These are phyloP conservation scores for Nicotiana otophora DNA, from an alignment of 257 asterid genomes.

Conservation along the genomic window DNA sequence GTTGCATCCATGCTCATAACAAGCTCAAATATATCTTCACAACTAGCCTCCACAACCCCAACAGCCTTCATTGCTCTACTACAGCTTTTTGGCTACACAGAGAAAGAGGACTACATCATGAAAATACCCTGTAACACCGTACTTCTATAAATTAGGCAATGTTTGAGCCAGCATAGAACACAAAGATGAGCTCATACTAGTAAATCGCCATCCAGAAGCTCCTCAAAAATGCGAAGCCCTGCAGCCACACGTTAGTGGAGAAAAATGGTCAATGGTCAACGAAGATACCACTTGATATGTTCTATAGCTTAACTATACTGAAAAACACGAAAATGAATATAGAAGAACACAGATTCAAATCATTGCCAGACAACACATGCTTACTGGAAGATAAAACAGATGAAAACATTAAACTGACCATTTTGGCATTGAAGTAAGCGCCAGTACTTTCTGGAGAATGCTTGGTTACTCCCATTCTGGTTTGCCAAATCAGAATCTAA, in stretches of 20 bases:
- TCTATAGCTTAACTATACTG: not conserved
- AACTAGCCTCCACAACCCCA: constrained; percentile 88
- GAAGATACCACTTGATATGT: not conserved
- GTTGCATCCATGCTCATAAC: constrained; percentile 94
- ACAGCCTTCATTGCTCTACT: constrained; percentile 96
- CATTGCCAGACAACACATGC: constrained; percentile 4
- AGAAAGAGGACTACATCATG: constrained; percentile 19
- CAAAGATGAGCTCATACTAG: constrained; percentile 44
- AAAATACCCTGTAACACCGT: constrained; percentile 16
- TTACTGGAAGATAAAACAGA: constrained; percentile 5
- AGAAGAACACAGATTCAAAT: not conserved
- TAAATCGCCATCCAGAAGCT: constrained; percentile 75
- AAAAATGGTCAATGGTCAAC: not conserved
- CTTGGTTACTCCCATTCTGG: constrained; percentile 60
- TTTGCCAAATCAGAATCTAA: constrained; percentile 60
- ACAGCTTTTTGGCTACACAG: constrained; percentile 85
- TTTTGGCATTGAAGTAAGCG: constrained; percentile 94
- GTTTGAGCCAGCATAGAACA: constrained; percentile 3
- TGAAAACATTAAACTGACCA: constrained; percentile 38
- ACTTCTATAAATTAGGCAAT: not conserved
- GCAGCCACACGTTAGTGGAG: constrained; percentile 22
- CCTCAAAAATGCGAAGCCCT: constrained; percentile 96
- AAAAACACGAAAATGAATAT: not conserved
- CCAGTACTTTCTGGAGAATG: constrained; percentile 82
- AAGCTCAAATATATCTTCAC: constrained; percentile 86